phyloP scores from a whole-genome alignment of 2,329 filamentous ascomycete genomes.

The Neocucurbitaria cava region DNA sequence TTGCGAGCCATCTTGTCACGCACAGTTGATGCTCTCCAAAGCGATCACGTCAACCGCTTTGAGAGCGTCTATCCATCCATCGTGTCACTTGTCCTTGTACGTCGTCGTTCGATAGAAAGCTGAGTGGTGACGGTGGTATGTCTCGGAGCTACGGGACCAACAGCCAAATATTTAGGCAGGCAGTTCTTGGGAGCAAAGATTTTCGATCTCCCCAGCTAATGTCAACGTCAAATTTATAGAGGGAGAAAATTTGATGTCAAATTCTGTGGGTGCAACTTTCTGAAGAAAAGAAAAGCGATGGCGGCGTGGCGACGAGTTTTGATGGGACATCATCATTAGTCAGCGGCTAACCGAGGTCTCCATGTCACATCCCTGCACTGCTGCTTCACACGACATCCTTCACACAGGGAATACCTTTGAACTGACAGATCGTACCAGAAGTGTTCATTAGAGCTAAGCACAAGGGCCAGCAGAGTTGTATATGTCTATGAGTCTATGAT shows the following conservation, averaged over 20 bases:
- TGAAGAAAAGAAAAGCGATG: constrained; percentile 30
- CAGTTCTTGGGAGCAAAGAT: constrained; percentile 49
- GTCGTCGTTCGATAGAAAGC: constrained; percentile 5
- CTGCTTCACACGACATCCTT: too few species aligned
- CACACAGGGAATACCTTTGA: too few species aligned
- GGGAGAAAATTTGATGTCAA: constrained; percentile 62
- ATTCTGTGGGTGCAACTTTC: constrained; percentile 57
- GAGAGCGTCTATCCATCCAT: constrained; percentile 54
- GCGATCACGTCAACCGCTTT: constrained; percentile 40
- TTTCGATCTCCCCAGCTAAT: constrained; percentile 59
- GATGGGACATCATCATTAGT: constrained; percentile 4
- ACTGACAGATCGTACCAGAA: too few species aligned
- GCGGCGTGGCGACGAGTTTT: constrained; percentile 25
- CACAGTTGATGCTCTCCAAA: constrained; percentile 26
- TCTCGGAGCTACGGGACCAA: constrained; percentile 49
- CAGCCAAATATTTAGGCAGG: constrained; percentile 37
- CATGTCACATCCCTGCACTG: too few species aligned
- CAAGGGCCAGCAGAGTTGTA: too few species aligned
- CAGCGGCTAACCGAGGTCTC: neutral
- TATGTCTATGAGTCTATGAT: too few species aligned
- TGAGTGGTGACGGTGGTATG: constrained; percentile 24
- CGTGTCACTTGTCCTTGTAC: constrained; percentile 28
- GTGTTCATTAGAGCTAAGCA: too few species aligned
- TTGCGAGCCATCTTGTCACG: constrained; percentile 24
- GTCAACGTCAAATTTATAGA: constrained; percentile 64